Conservation (phyloP, 2,329 filamentous ascomycete genomes). For the Elsinoe batatas region DNA sequence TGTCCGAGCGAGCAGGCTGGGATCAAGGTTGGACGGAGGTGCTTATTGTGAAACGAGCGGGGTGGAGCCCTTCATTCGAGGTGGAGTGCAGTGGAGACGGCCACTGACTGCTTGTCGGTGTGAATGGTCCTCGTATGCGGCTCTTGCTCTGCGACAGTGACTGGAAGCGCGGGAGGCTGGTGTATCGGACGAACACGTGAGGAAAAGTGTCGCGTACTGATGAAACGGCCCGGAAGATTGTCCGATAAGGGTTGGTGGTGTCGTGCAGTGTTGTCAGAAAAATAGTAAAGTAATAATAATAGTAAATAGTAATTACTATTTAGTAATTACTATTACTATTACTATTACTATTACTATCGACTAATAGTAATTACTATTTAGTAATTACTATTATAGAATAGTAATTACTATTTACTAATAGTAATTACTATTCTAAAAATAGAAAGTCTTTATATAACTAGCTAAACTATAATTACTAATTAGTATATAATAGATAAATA, state of each 20-base stretch:
- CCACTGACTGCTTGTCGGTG: background rate
- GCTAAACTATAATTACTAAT: too few relatives aligned
- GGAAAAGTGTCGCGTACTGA: conserved; percentile 12
- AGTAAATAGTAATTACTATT: too few relatives aligned
- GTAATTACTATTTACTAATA: too few relatives aligned
- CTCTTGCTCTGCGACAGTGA: background rate
- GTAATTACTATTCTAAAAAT: too few relatives aligned
- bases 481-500: too few relatives aligned
- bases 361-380: too few relatives aligned
- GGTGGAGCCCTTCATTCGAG: conserved; percentile 12
- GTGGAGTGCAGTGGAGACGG: conserved; percentile 8
- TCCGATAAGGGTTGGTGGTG: conserved; percentile 1
- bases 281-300: too few relatives aligned
- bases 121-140: background rate
- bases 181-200: conserved; percentile 7
- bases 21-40: background rate
- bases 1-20: conserved; percentile 1
- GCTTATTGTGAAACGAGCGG: conserved; percentile 10
- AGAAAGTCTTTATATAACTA: too few relatives aligned
- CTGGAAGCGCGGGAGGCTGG: background rate
- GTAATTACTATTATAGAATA: too few relatives aligned
- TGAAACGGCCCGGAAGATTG: conserved; percentile 5
- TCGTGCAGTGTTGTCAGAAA: background rate
- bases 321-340: too few relatives aligned
- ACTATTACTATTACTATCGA: too few relatives aligned